A percentile compares a stretch with the other conserved stretches of the same genome.
Conservation (phyloP, 148 eudicot genomes). For the Vaccinium darrowii region DNA sequence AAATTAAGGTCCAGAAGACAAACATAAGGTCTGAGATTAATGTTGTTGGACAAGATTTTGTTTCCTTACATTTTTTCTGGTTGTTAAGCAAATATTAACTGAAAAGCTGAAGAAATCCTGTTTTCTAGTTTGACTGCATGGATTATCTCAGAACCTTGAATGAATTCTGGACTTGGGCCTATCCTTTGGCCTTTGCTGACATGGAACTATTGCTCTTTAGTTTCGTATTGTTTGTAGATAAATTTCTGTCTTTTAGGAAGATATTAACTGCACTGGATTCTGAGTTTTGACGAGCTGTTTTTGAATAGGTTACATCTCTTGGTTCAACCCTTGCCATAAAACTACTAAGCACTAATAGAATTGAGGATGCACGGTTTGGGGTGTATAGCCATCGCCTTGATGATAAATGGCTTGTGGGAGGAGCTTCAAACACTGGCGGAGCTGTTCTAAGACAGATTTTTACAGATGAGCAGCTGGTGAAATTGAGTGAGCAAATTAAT, state of each 20-base stretch:
- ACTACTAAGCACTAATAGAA: slow-evolving; percentile 76
- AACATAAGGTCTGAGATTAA: neutral
- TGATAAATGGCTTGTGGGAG: slow-evolving; percentile 98
- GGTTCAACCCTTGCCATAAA: slow-evolving; percentile 99
- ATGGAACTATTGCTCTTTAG: neutral
- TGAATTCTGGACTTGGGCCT: neutral
- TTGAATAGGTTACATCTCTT: slow-evolving; percentile 77
- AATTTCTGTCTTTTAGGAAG: neutral
- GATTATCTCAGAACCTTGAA: neutral
- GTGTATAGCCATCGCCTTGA: slow-evolving; percentile 94
- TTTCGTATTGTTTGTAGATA: neutral
- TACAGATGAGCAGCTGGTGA: slow-evolving; percentile 69
- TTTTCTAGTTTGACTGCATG: neutral
- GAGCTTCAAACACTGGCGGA: slow-evolving; percentile 98
- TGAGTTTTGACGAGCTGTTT: slow-evolving; percentile 7
- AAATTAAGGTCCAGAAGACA: neutral
- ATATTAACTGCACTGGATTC: neutral
- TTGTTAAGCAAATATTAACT: neutral
- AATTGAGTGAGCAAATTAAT: slow-evolving; percentile 70
- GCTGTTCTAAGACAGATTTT: slow-evolving; percentile 76
- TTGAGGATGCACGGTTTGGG: slow-evolving; percentile 91
- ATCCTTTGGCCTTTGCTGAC: neutral
- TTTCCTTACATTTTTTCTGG: neutral
- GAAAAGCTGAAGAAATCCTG: neutral
- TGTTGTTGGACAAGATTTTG: neutral